Evolutionary conservation across 202 grass and related monocot genomes (phyloP).

Genomic region (Saccharum hybrid): DNA sequence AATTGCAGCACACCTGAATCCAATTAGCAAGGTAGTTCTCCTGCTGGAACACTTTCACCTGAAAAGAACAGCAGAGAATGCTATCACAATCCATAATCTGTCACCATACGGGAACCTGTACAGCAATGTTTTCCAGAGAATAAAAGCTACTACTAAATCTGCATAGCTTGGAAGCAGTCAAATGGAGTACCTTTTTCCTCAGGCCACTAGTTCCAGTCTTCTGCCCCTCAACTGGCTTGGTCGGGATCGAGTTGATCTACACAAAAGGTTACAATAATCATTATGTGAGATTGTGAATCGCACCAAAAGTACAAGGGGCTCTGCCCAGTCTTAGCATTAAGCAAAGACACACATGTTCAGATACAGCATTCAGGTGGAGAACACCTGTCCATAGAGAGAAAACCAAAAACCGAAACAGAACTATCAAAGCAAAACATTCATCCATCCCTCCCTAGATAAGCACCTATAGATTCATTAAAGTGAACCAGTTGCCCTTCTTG

Average conservation of each 20-base stretch:
- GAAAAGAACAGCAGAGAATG: slow-evolving; percentile 36
- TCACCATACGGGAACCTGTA: background rate
- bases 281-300: slow-evolving; percentile 2
- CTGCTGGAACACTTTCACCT: slow-evolving; percentile 95
- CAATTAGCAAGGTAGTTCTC: slow-evolving; percentile 90
- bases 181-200: slow-evolving; percentile 70
- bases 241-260: slow-evolving; percentile 69
- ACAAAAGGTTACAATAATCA: slow-evolving; percentile 8
- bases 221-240: slow-evolving; percentile 81
- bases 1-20: slow-evolving; percentile 73
- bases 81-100: slow-evolving; percentile 4
- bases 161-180: background rate
- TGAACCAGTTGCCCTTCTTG: background rate
- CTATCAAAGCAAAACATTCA: too few relatives aligned
- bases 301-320: background rate
- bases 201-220: slow-evolving; percentile 90
- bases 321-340: background rate
- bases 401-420: background rate
- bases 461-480: background rate
- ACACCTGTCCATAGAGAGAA: background rate
- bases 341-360: background rate
- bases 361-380: background rate
- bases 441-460: background rate
- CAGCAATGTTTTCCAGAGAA: background rate
- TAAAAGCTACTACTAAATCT: slow-evolving; percentile 7